Percentiles rank a stretch among this genome's conserved stretches.
phyloP scores from a whole-genome alignment of 306 rosid species.

The Betula pendula region DNA sequence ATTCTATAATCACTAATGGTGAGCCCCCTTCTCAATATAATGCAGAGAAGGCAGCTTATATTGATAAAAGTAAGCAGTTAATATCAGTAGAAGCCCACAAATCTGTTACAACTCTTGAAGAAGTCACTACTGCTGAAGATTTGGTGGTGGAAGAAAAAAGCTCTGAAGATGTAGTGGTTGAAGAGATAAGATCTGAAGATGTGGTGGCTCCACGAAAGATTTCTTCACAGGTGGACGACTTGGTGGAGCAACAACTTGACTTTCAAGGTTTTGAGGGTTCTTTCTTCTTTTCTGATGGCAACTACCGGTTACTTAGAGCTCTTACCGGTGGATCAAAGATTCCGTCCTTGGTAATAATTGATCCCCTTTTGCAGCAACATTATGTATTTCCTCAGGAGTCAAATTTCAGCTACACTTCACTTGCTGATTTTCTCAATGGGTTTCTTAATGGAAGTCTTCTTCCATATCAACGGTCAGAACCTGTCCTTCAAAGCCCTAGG shows the following conservation, averaged over 20 bases:
- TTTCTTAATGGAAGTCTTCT: conserved; percentile 69
- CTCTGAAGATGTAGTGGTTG: conserved; percentile 31
- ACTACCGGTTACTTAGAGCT: conserved; percentile 63
- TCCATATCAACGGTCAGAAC: conserved; percentile 66
- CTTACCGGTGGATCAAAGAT: conserved; percentile 63
- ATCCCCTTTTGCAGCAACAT: conserved; percentile 75
- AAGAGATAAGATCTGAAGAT: conserved; percentile 21
- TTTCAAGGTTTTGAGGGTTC: conserved; percentile 66
- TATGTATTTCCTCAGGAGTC: conserved; percentile 58
- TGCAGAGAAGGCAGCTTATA: conserved; percentile 39
- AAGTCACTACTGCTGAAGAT: conserved; percentile 35
- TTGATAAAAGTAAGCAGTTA: conserved; percentile 36
- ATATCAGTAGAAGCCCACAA: conserved; percentile 40
- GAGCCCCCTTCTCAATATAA: conserved; percentile 40
- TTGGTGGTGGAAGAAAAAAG: conserved; percentile 29
- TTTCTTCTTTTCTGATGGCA: conserved; percentile 83
- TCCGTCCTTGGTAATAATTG: conserved; percentile 80
- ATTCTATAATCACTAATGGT: conserved; percentile 32
- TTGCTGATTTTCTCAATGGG: conserved; percentile 53
- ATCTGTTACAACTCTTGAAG: conserved; percentile 35
- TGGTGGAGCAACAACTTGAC: conserved; percentile 40
- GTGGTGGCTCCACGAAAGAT: conserved; percentile 9
- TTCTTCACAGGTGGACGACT: conserved; percentile 36
- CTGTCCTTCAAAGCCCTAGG: conserved; percentile 48
- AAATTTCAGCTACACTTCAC: conserved; percentile 51